Evolutionary conservation across 306 rosid genomes (phyloP).

Genomic region (Gleditsia sinensis): DNA sequence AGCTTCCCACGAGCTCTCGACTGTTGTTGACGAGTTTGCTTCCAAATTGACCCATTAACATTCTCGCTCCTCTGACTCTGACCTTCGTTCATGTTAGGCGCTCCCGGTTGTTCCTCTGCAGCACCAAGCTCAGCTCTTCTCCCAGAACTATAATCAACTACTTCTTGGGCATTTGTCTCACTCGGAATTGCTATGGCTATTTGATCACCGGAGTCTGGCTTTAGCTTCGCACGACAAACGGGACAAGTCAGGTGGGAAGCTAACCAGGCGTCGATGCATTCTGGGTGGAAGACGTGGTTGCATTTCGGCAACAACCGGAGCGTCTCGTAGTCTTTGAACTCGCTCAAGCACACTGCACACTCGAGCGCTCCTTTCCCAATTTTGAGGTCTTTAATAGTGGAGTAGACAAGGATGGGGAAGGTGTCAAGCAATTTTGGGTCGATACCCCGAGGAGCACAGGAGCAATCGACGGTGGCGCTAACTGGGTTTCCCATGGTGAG

Average conservation of each 20-base stretch:
- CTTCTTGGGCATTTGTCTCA: background rate
- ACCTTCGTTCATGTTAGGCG: background rate
- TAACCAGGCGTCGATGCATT: constrained; percentile 61
- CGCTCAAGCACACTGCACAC: constrained; percentile 65
- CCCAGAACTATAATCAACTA: background rate
- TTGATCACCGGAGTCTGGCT: background rate
- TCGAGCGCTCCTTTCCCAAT: constrained; percentile 37
- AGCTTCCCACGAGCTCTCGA: background rate
- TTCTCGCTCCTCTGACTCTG: background rate
- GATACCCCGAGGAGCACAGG: constrained; percentile 21
- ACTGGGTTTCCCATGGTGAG: background rate
- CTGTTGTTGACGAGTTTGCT: background rate
- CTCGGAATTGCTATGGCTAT: background rate
- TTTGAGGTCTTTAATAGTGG: constrained; percentile 42
- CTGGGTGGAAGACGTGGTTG: constrained; percentile 56
- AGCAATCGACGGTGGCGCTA: background rate
- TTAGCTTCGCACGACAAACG: constrained; percentile 47
- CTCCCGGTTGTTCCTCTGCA: background rate
- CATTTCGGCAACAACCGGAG: constrained; percentile 63
- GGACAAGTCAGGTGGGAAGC: constrained; percentile 63
- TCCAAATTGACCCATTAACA: background rate
- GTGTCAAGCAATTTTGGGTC: constrained; percentile 42
- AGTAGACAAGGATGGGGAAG: constrained; percentile 51
- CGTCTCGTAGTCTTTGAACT: constrained; percentile 47
- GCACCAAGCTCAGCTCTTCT: background rate